Base-by-base conservation (phyloP, 306 rosid genomes). In the Astragalus glycyphyllos region DNA sequence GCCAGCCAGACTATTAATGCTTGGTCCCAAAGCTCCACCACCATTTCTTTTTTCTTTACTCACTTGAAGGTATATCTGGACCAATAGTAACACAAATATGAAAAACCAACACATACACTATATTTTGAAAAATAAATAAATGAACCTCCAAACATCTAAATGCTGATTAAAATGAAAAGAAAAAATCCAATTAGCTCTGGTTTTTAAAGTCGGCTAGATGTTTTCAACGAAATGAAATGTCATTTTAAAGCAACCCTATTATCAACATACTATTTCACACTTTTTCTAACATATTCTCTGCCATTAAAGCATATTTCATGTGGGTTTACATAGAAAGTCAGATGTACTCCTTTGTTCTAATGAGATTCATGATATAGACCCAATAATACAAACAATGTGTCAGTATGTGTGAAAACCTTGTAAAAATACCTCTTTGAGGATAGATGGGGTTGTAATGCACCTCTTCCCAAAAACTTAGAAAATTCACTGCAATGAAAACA, bases 391-490 rank as follows among this genome's bases (percentile, higher is more conserved):
- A 7, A 41, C 8, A 41, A n/a, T n/a, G n/a, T 8, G 12, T 41
- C 1, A 3, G 1, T 11, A 11, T 3, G 50, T 46, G 50, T 12
- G n/a, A 16, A 75, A 70, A 16, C 8, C 16, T 46, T 31, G 46
- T 63, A 75, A 34, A 69, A 20, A 42, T 88, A 93, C 97, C 97
- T 87, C 90, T 90, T 82, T 78, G 90, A 75, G 94, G 90, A 77
- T 84, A 82, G 70, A 90, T 87, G 60, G 98, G 90, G 84, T 90
- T 92, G 90, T 92, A 92, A 81, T 92, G 98, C 77, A 92, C 97
- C 77, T 92, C 97, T 23, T 97, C 98, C 98, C 97, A 93, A 85
- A 93, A 90, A 73, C 98, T 90, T 80, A 93, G 77, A 79, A 78
- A 84, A 81, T 90, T 85, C 68, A 79, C 97, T 92, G 93, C 90